Base-by-base conservation (phyloP, 2,329 filamentous ascomycete species). In the Emericellopsis cladophorae region DNA sequence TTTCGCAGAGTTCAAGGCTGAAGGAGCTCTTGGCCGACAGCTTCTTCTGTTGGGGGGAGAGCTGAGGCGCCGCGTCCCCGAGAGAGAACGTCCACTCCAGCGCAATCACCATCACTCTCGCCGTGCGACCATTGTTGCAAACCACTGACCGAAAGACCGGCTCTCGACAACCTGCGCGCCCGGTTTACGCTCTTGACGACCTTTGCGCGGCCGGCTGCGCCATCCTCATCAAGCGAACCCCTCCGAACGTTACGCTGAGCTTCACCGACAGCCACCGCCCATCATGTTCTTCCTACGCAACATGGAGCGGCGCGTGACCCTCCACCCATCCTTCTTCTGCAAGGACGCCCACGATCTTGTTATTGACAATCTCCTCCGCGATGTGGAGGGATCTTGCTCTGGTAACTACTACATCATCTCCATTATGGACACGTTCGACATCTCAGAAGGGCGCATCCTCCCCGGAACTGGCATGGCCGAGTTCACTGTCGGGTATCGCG, bases 231-330 rank as follows among this genome's bases (percentile, higher is more conserved):
- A 8, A 35, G 32, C 32, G 10, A 12, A 15, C n/a, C 9, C 18
- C 18, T 32, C 26, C 8, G 26, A 29, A 9, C 8, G 12, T 29
- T 12, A 9, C 26, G 26, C 12, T 12, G 26, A 29, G 9, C 26
- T 29, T 29, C 32, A 21, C 8, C 32, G n/a, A 15, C 32, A 35
- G 32, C 32, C n/a, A 14, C 4, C 31, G 41, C 41, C 48, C 62
- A 66, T 48, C 52, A 98, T 98, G 92, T 98, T 96, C 65, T 98
- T 98, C 70, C 84, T 98, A 49, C 87, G 95, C 65, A 90, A 95
- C 58, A 82, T 96, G 64, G 88, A 95, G 67, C 88, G 90, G 58
- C 83, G 86, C 57, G 89, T 96, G 54, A 89, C 87, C 51, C 76
- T 98, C 55, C 92, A 98, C 58, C 92, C 92, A 23, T 96, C 90